phyloP scores from a whole-genome alignment of 2,329 filamentous ascomycete genomes.

The Chaetomiaceae sp. region DNA sequence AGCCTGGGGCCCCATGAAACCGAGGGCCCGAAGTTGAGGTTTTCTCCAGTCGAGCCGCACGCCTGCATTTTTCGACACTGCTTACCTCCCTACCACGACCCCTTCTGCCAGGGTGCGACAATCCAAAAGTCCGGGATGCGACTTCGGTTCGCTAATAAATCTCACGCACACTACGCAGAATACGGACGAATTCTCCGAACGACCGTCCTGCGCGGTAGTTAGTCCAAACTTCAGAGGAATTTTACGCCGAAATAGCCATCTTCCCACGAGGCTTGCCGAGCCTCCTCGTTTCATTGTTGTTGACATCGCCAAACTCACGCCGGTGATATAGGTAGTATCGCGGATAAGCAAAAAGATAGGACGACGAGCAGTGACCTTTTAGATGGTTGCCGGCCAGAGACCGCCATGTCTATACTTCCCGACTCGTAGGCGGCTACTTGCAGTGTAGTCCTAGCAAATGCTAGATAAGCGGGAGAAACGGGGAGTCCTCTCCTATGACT shows the following conservation, averaged over 20 bases:
- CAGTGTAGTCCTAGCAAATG: neutral
- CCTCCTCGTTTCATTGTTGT: conserved; percentile 8
- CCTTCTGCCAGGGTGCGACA: neutral
- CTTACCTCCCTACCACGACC: neutral
- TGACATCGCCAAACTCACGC: neutral
- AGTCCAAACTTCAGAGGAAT: neutral
- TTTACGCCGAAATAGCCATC: conserved; percentile 15
- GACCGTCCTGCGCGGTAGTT: neutral
- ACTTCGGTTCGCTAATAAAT: no score
- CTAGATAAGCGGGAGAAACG: no score
- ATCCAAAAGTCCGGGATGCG: neutral
- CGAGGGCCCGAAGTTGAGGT: neutral
- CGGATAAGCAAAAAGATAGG: neutral
- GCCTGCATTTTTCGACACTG: conserved; percentile 6
- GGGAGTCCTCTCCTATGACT: neutral
- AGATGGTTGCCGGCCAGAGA: neutral
- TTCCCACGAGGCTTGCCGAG: conserved; percentile 4
- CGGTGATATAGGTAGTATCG: neutral
- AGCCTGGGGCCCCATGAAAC: neutral
- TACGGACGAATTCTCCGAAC: no score
- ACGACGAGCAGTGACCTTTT: neutral
- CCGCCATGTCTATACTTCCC: neutral
- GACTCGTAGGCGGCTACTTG: neutral
- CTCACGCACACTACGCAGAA: no score
- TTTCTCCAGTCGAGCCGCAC: neutral